A percentile compares a stretch with the other conserved stretches of the same genome.
Evolutionary conservation across 257 asterid species (phyloP).

Genomic region (Fraxinus pennsylvanica): DNA sequence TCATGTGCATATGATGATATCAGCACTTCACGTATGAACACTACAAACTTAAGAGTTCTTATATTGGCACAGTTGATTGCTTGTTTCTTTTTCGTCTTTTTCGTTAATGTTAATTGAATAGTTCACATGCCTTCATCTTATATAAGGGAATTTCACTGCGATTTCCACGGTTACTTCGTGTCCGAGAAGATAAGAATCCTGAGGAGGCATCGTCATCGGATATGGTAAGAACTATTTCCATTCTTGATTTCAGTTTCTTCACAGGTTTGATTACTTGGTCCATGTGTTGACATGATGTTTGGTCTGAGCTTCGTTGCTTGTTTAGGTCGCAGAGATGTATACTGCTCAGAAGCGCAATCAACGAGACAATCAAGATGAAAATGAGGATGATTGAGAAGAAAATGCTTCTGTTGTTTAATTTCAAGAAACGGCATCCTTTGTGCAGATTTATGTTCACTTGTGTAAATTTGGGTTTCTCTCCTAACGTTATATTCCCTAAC

Average conservation of each 20-base stretch:
- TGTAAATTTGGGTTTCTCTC: too few species aligned
- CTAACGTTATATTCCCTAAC: too few species aligned
- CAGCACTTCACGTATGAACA: not conserved
- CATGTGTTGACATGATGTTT: not conserved
- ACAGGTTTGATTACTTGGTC: not conserved
- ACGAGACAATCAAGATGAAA: conserved; percentile 46
- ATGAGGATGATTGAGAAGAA: conserved; percentile 52
- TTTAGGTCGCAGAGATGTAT: conserved; percentile 82
- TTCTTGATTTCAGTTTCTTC: not conserved
- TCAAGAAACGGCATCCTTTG: too few species aligned
- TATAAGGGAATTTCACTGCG: conserved; percentile 85
- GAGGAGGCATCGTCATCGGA: conserved; percentile 91
- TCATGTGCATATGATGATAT: conserved; percentile 1
- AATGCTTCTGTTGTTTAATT: not conserved
- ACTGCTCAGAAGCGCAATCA: conserved; percentile 65
- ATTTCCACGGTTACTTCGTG: conserved; percentile 83
- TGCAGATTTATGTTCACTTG: too few species aligned
- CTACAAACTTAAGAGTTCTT: conserved; percentile 5
- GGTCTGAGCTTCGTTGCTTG: not conserved
- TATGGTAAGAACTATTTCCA: conserved; percentile 43
- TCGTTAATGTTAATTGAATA: not conserved
- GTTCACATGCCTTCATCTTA: not conserved
- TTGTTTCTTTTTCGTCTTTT: not conserved
- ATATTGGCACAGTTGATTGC: not conserved
- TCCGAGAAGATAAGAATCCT: conserved; percentile 89